Evolutionary conservation across 257 asterid genomes (phyloP).

Genomic region (Solanum tacnaense): DNA sequence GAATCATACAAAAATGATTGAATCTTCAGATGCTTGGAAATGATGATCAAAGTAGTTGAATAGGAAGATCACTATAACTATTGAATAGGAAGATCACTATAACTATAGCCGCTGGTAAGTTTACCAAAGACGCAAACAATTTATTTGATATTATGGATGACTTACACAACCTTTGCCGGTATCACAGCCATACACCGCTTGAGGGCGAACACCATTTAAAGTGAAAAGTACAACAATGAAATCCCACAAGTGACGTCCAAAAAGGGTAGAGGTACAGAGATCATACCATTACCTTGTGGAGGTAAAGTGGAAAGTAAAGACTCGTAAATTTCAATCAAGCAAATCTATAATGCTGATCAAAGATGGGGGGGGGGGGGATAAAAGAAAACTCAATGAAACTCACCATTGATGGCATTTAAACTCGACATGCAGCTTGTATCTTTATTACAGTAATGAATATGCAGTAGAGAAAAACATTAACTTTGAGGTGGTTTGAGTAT

Average conservation of each 20-base stretch:
- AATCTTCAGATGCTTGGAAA: background rate
- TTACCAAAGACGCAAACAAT: background rate
- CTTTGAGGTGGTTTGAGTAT: conserved; percentile 33
- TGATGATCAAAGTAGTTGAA: background rate
- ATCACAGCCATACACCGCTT: background rate
- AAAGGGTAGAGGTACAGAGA: no score
- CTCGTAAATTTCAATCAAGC: background rate
- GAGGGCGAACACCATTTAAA: background rate
- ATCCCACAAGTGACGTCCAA: no score
- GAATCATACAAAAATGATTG: background rate
- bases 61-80: background rate
- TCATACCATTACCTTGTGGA: background rate
- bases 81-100: background rate
- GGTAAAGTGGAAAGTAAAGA: background rate
- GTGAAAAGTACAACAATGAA: background rate
- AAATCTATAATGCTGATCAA: background rate
- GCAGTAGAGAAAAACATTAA: background rate
- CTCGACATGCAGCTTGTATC: background rate
- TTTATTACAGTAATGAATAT: background rate
- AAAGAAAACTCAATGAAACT: background rate
- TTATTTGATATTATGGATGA: background rate
- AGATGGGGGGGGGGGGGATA: background rate
- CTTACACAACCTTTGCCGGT: background rate
- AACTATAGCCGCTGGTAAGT: background rate
- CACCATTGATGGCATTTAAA: background rate